A percentile compares a stretch with the other conserved stretches of the same genome.
These are phyloP conservation scores for Apiospora marii DNA, from an alignment of 2,329 filamentous ascomycete genomes.

Conservation along the genomic window DNA sequence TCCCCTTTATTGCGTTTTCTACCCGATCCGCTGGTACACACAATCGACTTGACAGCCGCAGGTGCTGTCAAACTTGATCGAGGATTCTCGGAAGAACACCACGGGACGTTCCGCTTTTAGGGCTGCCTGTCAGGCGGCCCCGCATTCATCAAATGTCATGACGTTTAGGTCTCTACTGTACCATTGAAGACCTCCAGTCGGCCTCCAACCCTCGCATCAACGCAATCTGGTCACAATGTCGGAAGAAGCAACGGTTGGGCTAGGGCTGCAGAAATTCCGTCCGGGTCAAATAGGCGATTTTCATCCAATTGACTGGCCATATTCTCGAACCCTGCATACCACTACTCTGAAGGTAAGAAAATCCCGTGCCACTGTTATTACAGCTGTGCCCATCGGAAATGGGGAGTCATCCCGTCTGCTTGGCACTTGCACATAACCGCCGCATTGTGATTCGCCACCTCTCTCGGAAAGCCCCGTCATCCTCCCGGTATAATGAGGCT, in stretches of 20 bases:
- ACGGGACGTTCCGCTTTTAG: constrained; percentile 10
- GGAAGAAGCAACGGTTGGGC: not conserved
- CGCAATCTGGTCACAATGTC: not conserved
- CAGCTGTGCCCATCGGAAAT: not conserved
- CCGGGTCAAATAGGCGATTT: not conserved
- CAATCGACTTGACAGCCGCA: not conserved
- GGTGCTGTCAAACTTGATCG: not conserved
- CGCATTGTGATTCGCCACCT: not conserved
- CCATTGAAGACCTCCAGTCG: not conserved
- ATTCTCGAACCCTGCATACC: not conserved
- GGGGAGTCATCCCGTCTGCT: not conserved
- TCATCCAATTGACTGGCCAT: not conserved
- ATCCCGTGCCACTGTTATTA: not conserved
- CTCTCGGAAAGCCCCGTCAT: not conserved
- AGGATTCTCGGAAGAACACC: not conserved
- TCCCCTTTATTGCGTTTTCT: not conserved
- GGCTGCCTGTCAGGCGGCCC: not conserved
- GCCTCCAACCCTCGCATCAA: not conserved
- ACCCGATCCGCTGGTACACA: not conserved
- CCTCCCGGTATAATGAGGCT: not conserved
- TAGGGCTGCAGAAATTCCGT: not conserved
- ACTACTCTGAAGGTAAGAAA: too few species aligned
- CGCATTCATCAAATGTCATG: not conserved
- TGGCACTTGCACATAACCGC: not conserved
- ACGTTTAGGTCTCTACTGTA: not conserved